Base-by-base conservation (phyloP, 2,329 filamentous ascomycete genomes). In the Endothia cerciana region DNA sequence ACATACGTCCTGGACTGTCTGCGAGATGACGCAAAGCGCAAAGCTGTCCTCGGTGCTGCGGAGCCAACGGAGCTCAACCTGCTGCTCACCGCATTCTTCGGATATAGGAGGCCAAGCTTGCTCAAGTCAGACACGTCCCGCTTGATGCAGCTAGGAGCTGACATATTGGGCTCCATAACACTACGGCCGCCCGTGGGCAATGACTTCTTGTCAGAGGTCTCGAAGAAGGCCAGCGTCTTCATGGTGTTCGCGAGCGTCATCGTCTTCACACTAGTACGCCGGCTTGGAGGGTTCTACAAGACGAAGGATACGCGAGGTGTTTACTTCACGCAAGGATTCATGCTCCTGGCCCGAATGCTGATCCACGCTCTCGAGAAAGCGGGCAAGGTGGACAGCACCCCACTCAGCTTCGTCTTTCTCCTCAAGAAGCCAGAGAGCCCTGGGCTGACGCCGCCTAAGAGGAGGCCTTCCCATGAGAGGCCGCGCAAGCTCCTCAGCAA, bases 41-140 rank as follows among this genome's bases (percentile, higher is more conserved):
- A 51, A 15, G 43, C 13, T 22, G 58, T 28, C 19, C 30, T 47
- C 58, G 3, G 10, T 8, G 19, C 3, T 25, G 30, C 40, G 10
- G 19, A 4, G n/a, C 11, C 10, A 41, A 49, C 33, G 10, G 58
- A 60, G 17, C 43, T 49, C 41, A 43, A 49, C 17, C 28, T 60
- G 28, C 25, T 60, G 4, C 58, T 60, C 10, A 38, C 41, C n/a
- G 58, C 43, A 33, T 33, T 47, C n/a, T 60, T 36, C n/a, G 58
- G 58, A 11, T 28, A 36, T 25, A 3, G 58, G 15, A 11, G 19
- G 30, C 17, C 40, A 60, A 10, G 58, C 19, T 22, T 17, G 19
- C 41, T 28, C 58, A n/a, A 28, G 19, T 17, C 22, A 47, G 58
- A 30, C 43, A n/a, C 49, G 19, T 13, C 36, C 30, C 40, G n/a